Base-by-base conservation (phyloP, 2,329 filamentous ascomycete species). In the Acephala macrosclerotiorum region DNA sequence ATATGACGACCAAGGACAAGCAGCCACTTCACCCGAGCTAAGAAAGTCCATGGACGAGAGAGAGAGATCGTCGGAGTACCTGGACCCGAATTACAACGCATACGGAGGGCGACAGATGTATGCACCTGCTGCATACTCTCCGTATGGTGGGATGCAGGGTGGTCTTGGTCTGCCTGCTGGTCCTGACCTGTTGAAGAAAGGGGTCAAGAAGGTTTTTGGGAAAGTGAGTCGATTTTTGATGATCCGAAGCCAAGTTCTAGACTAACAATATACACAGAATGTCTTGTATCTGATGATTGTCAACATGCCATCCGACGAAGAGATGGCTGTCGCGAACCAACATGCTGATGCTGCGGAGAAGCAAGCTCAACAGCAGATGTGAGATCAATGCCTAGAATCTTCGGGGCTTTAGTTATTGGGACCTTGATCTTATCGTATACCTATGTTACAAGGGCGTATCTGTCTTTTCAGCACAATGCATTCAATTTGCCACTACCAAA, bases 31-130 rank as follows among this genome's bases (percentile, higher is more conserved):
- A 22, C n/a, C 45, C 11, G 45, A 49, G 45, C 45, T 12, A 22
- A 49, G 45, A 22, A 49, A 49, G n/a, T 49, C 45, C 11, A 49
- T 49, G 45, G 45, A 49, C 11, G 45, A 22, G 25, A 49, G 45
- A 49, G n/a, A 22, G 5, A 49, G n/a, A 8, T 22, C 45, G 2
- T 22, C 45, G 2, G n/a, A 49, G 45, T 49, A 49, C 20, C n/a
- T 49, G n/a, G 45, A 49, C 11, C 45, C 45, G 20, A 49, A 49
- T 14, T 49, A 11, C n/a, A 49, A 49, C 45, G n/a, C 45, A 49
- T 22, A 49, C 25, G n/a, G 45, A 11, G 20, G 45, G 25, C 45
- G 11, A 25, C 45, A 49, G 11, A 49, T 22, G n/a, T 22, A 49
- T 22, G n/a, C 45, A 2, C 20, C 40, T 18, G 40, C n/a, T 25